phyloP scores from a whole-genome alignment of 2,329 filamentous ascomycete species.

The Microdochium bolleyi region DNA sequence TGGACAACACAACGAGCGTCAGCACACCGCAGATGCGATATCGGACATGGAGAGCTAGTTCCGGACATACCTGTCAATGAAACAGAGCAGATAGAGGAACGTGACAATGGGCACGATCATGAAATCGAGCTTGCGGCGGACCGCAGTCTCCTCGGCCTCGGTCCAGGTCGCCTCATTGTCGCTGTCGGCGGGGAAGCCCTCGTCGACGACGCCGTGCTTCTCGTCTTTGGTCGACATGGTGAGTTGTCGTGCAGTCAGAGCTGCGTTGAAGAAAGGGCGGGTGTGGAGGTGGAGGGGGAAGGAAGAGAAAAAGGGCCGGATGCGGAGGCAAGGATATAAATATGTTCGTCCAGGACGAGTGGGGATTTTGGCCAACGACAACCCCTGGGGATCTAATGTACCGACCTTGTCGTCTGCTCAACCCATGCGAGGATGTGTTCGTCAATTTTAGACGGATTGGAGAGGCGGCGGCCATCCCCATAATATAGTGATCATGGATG shows the following conservation, averaged over 20 bases:
- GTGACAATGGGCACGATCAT: conserved; percentile 44
- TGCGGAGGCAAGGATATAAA: background rate
- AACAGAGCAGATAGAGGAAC: conserved; percentile 44
- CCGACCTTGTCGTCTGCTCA: background rate
- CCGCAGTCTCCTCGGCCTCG: conserved; percentile 35
- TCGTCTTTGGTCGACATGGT: conserved; percentile 5
- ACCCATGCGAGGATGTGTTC: too few relatives aligned
- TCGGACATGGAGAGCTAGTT: background rate
- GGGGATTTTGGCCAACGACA: background rate
- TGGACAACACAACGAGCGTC: conserved; percentile 11
- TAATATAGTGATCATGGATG: too few relatives aligned
- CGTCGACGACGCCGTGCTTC: conserved; percentile 12
- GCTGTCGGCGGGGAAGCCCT: conserved; percentile 15
- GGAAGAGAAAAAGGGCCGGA: background rate
- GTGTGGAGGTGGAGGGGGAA: background rate
- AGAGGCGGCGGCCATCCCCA: too few relatives aligned
- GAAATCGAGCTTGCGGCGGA: conserved; percentile 44
- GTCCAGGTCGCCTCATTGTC: conserved; percentile 34
- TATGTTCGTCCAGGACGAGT: background rate
- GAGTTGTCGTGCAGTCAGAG: background rate
- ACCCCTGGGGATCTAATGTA: background rate
- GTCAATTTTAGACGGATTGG: too few relatives aligned
- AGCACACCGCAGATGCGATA: background rate
- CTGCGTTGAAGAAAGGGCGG: background rate
- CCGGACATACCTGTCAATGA: conserved; percentile 27